Base-by-base conservation (phyloP, 2,329 filamentous ascomycete species). In the Aspergillus pseudonomiae region DNA sequence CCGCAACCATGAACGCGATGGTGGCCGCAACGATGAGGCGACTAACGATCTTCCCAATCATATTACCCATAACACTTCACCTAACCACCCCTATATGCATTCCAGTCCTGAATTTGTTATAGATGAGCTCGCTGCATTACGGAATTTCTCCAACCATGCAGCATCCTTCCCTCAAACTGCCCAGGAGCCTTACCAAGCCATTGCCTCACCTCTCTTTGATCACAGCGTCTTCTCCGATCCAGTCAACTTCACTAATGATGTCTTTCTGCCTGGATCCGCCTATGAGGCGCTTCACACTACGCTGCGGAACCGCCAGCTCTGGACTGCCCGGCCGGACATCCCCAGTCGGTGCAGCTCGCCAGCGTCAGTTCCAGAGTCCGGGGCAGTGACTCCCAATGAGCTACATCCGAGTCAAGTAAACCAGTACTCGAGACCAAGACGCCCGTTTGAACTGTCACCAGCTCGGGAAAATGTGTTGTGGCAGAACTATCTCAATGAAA, bases 231-330 rank as follows among this genome's bases (percentile, higher is more conserved):
- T 74, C 53, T 72, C 70, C 1, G 70, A 73, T 34, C 68, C 67
- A 10, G 63, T 62, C 1, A 68, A 73, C 57, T 60, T 71, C 21
- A 66, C 84, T 54, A 83, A 89, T 56, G 81, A 81, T 57, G 77
- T 84, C 24, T 84, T 84, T 62, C 66, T 82, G 3, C 81, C 82
- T 1, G 82, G 81, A 1, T 82, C 81, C 1, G 77, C 79, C 0
- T 84, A 83, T 43, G 79, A 82, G 59, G 80, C 82, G 48, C 71
- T 83, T 1, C 81, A 83, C 60, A 80, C 80, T 1, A 80, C 80
- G 1, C 68, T 84, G 2, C 75, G 81, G 19, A 79, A 81, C 54
- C 78, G 80, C 28, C 76, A 83, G 26, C 79, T 84, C 21, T 79
- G 80, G 34, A 81, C 82, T 26, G 79, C 79, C 4, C 75, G 77